Evolutionary conservation across 2,329 filamentous ascomycete species (phyloP).

Genomic region (Calonectria pseudoreteaudii): DNA sequence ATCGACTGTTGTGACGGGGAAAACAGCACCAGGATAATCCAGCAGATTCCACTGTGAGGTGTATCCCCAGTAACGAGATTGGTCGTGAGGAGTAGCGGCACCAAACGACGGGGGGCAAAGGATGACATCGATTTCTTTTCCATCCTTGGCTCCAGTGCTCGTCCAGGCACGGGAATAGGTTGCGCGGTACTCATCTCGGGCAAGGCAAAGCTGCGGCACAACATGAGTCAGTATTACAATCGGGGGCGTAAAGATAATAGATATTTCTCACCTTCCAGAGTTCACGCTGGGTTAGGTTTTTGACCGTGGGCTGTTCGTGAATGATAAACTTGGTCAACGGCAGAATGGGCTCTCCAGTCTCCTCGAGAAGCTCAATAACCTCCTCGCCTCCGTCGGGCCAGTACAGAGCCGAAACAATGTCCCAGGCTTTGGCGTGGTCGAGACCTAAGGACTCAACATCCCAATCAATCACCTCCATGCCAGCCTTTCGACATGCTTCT

Average conservation of each 20-base stretch:
- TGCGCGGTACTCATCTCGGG: slow-evolving; percentile 54
- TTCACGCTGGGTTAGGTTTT: slow-evolving; percentile 52
- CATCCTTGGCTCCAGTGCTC: slow-evolving; percentile 44
- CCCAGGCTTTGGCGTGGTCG: slow-evolving; percentile 63
- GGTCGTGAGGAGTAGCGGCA: slow-evolving; percentile 58
- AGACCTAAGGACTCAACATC: slow-evolving; percentile 66
- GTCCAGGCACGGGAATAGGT: slow-evolving; percentile 54
- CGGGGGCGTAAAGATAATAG: not conserved
- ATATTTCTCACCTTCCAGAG: slow-evolving; percentile 51
- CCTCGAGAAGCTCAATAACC: slow-evolving; percentile 60
- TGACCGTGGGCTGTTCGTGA: slow-evolving; percentile 61
- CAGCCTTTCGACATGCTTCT: slow-evolving; percentile 58
- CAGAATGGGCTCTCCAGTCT: slow-evolving; percentile 67
- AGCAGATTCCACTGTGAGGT: slow-evolving; percentile 76
- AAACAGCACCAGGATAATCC: slow-evolving; percentile 72
- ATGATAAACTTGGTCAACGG: slow-evolving; percentile 71
- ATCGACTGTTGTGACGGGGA: slow-evolving; percentile 62
- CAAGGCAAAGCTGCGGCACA: slow-evolving; percentile 43
- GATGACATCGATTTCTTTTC: slow-evolving; percentile 66
- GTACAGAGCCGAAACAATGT: slow-evolving; percentile 60
- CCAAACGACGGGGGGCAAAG: slow-evolving; percentile 70
- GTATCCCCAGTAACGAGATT: slow-evolving; percentile 70
- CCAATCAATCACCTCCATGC: slow-evolving; percentile 66
- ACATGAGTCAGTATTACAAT: not conserved
- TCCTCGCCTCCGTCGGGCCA: slow-evolving; percentile 71